Conservation (phyloP, 2,329 filamentous ascomycete genomes). For the Triangularia setosa region DNA sequence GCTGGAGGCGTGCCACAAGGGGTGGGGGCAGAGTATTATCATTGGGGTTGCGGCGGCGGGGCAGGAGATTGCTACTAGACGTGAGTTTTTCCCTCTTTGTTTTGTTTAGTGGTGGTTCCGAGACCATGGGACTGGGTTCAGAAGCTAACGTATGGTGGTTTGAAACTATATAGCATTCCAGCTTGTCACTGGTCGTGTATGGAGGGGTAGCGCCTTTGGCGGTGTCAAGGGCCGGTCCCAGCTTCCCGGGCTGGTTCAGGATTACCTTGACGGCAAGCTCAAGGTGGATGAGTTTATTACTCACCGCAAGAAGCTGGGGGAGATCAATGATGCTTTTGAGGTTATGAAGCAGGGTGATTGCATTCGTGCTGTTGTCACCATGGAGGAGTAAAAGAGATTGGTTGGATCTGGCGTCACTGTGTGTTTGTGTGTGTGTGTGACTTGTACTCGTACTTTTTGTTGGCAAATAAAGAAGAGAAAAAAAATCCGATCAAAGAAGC, state of each 20-base stretch:
- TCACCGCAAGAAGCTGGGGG: constrained; percentile 75
- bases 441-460: neutral
- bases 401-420: too few relatives aligned
- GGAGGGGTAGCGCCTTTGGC: constrained; percentile 97
- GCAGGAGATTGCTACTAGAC: constrained; percentile 89
- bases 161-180: constrained; percentile 65
- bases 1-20: constrained; percentile 97
- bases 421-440: neutral
- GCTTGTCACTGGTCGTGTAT: constrained; percentile 93
- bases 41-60: constrained; percentile 96
- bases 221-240: constrained; percentile 97
- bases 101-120: constrained; percentile 9
- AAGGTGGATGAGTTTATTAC: constrained; percentile 99
- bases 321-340: constrained; percentile 84
- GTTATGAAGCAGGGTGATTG: constrained; percentile 96
- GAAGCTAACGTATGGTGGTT: constrained; percentile 18
- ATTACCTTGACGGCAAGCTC: constrained; percentile 84
- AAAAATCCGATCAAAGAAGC: too few relatives aligned
- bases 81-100: constrained; percentile 53
- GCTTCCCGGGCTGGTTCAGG: constrained; percentile 77
- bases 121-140: neutral
- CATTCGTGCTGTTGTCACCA: constrained; percentile 86
- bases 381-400: constrained; percentile 35
- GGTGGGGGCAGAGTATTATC: constrained; percentile 96
- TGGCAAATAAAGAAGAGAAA: neutral